Base-by-base conservation (phyloP, 1,139 yeast species). In the Saccharomyces hybrid region DNA sequence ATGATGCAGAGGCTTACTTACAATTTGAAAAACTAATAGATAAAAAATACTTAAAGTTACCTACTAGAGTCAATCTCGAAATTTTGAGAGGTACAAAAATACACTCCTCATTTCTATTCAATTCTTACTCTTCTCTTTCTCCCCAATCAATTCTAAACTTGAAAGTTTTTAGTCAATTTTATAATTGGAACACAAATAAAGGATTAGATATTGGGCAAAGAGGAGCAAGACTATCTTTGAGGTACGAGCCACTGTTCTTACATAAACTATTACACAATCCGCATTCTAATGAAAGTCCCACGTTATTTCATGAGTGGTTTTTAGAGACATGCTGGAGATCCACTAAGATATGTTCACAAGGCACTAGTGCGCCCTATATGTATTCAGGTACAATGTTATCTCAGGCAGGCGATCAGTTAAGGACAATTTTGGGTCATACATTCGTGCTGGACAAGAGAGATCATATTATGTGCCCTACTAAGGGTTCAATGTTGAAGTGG, bases 1-100 rank as follows among this genome's bases (percentile, higher is more conserved):
- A 96, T 28, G 96, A 90, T 73, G 98, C 97, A 29, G 95, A 88
- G 66, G 97, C 96, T 1, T 88, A 89, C 64, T 77, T 89, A 49
- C 90, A 85, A 65, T 74, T 86, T 67, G 78, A 83, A 52, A 91
- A 93, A 67, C 71, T 88, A 9, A 82, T 90, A 70, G 96, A 38
- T 20, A 38, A 38, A 20, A 38, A 38, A 23, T 38, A 38, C 44
- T 38, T 38, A 38, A 38, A 38, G 20, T 38, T 38, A 23, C 44
- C 44, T 11, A 38, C 44, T 5, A 38, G 44, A 11, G 44, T 38
- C 5, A 38, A 38, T 16, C 20, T 90, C 52, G 96, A 91, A 69
- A 89, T 96, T 2, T 81, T 84, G 5, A 71, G 80, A 26, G 96
- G 96, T 16, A 85, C 96, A 2, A 82, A 87, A 56, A 91, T 95